These are phyloP conservation scores for Penicillium thymicola DNA, from an alignment of 2,329 filamentous ascomycete genomes.

Conservation along the genomic window DNA sequence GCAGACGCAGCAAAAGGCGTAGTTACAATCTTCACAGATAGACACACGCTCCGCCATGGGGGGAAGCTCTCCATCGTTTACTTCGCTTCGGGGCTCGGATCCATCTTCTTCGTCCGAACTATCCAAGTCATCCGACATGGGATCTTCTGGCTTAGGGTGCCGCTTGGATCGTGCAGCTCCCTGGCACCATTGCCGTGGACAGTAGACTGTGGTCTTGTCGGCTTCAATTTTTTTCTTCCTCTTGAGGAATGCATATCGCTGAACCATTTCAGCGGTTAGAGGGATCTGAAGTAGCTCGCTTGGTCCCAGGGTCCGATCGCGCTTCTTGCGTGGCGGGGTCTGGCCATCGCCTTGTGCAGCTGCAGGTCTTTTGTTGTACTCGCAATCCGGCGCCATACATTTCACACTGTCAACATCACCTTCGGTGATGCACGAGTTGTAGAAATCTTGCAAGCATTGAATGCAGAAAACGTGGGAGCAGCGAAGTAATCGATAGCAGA, in stretches of 20 bases:
- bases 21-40: conserved; percentile 83
- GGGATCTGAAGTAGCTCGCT: conserved; percentile 80
- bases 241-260: conserved; percentile 84
- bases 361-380: conserved; percentile 54
- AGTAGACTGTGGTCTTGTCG: conserved; percentile 89
- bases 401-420: conserved; percentile 76
- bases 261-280: conserved; percentile 66
- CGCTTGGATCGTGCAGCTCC: conserved; percentile 76
- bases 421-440: conserved; percentile 80
- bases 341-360: conserved; percentile 27
- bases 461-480: conserved; percentile 92
- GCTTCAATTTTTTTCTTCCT: conserved; percentile 90
- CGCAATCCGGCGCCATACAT: conserved; percentile 77
- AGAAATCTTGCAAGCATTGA: conserved; percentile 84
- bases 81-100: conserved; percentile 33
- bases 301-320: conserved; percentile 69
- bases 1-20: conserved; percentile 81
- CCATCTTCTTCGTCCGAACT: conserved; percentile 52
- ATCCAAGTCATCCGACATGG: conserved; percentile 53
- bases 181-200: conserved; percentile 87
- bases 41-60: conserved; percentile 65
- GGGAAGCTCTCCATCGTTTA: conserved; percentile 41
- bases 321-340: conserved; percentile 52
- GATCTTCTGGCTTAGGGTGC: conserved; percentile 67
- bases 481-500: conserved; percentile 75